Percentiles rank a stretch among this genome's conserved stretches.
phyloP scores from a whole-genome alignment of 352 stramenopile genomes.

The Globisporangium ultimum region DNA sequence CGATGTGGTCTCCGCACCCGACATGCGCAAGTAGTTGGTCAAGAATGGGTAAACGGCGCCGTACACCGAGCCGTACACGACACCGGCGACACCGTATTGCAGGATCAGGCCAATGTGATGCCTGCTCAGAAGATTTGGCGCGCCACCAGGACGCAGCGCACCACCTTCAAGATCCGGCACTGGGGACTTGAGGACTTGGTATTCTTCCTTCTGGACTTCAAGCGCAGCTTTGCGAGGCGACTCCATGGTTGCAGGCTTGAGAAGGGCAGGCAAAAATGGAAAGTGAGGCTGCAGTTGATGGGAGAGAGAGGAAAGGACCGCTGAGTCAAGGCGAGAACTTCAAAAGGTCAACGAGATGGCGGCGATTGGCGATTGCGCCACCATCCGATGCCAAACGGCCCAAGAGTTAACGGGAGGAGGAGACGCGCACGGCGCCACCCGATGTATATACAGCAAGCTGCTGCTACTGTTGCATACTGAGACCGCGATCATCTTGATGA shows the following conservation, averaged over 20 bases:
- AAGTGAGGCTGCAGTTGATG: neutral
- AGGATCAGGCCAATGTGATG: conserved; percentile 22
- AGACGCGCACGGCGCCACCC: neutral
- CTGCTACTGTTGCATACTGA: too few relatives aligned
- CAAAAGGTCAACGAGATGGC: too few relatives aligned
- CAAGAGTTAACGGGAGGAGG: too few relatives aligned
- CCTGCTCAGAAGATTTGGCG: conserved; percentile 15
- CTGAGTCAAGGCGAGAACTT: neutral
- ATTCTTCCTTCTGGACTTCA: neutral
- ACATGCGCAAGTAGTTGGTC: conserved; percentile 19
- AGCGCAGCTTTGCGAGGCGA: neutral
- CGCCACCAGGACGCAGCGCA: conserved; percentile 14
- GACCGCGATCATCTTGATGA: neutral
- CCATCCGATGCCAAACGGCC: too few relatives aligned
- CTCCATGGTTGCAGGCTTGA: neutral
- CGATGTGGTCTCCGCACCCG: conserved; percentile 14
- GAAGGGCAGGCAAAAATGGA: neutral
- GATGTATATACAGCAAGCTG: neutral
- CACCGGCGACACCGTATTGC: conserved; percentile 21
- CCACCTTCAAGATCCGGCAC: conserved; percentile 9
- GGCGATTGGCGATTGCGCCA: too few relatives aligned
- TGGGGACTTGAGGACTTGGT: neutral
- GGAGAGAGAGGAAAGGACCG: neutral
- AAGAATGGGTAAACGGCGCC: conserved; percentile 14
- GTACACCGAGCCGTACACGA: conserved; percentile 20